These are phyloP conservation scores for Mucor racemosus DNA, from an alignment of 371 early-diverging fungal species.

Conservation along the genomic window DNA sequence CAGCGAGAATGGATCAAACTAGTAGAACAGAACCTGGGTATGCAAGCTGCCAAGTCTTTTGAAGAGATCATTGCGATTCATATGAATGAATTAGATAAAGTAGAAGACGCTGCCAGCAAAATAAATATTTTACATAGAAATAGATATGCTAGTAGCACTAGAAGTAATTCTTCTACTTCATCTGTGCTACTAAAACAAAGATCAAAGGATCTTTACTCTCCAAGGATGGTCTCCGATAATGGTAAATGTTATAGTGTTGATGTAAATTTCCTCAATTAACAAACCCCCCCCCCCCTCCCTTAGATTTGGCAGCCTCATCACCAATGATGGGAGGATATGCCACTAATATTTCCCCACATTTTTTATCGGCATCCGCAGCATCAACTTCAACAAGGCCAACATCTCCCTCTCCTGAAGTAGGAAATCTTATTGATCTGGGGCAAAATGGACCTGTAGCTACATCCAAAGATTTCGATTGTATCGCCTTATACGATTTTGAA, in stretches of 20 bases:
- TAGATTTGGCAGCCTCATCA: too few relatives aligned
- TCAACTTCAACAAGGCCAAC: not conserved
- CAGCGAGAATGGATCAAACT: constrained; percentile 42
- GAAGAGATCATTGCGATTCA: constrained; percentile 17
- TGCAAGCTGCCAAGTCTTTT: constrained; percentile 9
- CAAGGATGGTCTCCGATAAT: not conserved
- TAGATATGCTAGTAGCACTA: not conserved
- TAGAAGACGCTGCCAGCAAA: constrained; percentile 15
- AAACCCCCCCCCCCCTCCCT: not conserved
- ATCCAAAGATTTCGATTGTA: constrained; percentile 24
- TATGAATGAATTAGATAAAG: constrained; percentile 11
- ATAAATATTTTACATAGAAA: constrained; percentile 22
- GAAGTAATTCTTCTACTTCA: constrained; percentile 12
- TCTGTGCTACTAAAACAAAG: not conserved
- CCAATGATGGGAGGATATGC: not conserved
- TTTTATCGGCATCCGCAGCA: not conserved
- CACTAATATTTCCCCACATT: not conserved
- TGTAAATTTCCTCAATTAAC: not conserved
- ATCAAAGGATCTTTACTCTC: not conserved
- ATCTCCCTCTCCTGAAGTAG: not conserved
- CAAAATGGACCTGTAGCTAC: constrained; percentile 3
- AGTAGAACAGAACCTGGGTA: constrained; percentile 30
- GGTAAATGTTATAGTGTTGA: not conserved
- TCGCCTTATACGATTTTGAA: constrained; percentile 30
- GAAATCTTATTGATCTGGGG: constrained; percentile 13